phyloP scores from a whole-genome alignment of 148 eudicot species.

The Diospyros kaki region DNA sequence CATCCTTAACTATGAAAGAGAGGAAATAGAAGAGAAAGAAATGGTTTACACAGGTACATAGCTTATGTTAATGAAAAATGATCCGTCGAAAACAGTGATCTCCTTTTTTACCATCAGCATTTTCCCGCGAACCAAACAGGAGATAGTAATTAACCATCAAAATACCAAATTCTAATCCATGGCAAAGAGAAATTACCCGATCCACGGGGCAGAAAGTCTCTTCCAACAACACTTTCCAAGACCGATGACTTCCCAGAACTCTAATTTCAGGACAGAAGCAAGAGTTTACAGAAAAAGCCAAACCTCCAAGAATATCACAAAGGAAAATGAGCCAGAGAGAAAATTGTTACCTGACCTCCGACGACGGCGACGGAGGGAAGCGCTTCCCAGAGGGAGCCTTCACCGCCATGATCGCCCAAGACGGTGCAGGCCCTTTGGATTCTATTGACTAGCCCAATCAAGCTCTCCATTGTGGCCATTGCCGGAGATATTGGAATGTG shows the following conservation, averaged over 20 bases:
- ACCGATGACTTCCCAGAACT: slow-evolving; percentile 99
- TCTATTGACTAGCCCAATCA: slow-evolving; percentile 79
- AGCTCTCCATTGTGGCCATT: slow-evolving; percentile 90
- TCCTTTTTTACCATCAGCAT: background rate
- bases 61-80: background rate
- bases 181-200: slow-evolving; percentile 45
- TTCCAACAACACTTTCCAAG: slow-evolving; percentile 87
- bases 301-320: background rate
- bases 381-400: slow-evolving; percentile 96
- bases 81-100: background rate
- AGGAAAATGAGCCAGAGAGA: background rate
- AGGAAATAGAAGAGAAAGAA: too few relatives aligned
- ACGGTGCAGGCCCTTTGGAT: slow-evolving; percentile 87
- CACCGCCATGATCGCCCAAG: slow-evolving; percentile 92
- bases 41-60: background rate
- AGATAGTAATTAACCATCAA: background rate
- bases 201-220: slow-evolving; percentile 99
- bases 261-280: slow-evolving; percentile 28
- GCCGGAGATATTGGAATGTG: slow-evolving; percentile 2
- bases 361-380: slow-evolving; percentile 93
- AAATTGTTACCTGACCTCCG: slow-evolving; percentile 72
- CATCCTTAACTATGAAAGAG: too few relatives aligned
- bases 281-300: background rate
- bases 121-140: slow-evolving; percentile 3
- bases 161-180: background rate